These are phyloP conservation scores for Hemerocallis citrina DNA, from an alignment of 106 monocot genomes.

Conservation along the genomic window DNA sequence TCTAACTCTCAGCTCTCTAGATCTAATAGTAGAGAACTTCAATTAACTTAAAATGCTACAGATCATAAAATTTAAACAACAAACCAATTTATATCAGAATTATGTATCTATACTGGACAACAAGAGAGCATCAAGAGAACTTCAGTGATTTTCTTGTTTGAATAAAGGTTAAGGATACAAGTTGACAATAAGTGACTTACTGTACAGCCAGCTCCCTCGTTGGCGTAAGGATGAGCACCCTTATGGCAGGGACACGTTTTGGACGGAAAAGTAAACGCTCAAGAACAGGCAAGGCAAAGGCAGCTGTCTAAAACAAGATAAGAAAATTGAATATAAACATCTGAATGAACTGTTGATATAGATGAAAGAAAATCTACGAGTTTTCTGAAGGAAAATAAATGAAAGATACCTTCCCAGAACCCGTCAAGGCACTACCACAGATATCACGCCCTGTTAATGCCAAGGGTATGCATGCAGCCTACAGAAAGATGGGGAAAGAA, in stretches of 20 bases:
- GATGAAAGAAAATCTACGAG: not conserved
- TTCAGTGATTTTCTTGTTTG: no score
- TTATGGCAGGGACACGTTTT: conserved; percentile 76
- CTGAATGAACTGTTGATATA: not conserved
- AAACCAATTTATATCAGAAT: no score
- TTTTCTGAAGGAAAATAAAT: no score
- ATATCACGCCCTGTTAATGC: conserved; percentile 93
- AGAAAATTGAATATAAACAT: not conserved
- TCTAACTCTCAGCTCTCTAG: no score
- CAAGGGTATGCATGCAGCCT: conserved; percentile 97
- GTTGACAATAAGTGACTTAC: conserved; percentile 56
- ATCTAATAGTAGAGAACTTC: no score
- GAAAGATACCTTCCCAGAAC: conserved; percentile 85
- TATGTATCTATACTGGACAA: no score
- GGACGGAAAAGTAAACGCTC: conserved; percentile 93
- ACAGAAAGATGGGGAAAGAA: no score
- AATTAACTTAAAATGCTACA: no score
- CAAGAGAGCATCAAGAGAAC: no score
- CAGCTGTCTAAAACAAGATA: conserved; percentile 69
- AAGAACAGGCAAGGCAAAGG: conserved; percentile 82
- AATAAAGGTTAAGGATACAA: no score
- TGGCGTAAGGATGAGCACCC: conserved; percentile 94
- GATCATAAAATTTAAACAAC: no score
- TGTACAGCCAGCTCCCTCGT: conserved; percentile 92
- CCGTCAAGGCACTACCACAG: conserved; percentile 96